Base-by-base conservation (phyloP, 176 grass and related monocot genomes). In the Oryza nivara region DNA sequence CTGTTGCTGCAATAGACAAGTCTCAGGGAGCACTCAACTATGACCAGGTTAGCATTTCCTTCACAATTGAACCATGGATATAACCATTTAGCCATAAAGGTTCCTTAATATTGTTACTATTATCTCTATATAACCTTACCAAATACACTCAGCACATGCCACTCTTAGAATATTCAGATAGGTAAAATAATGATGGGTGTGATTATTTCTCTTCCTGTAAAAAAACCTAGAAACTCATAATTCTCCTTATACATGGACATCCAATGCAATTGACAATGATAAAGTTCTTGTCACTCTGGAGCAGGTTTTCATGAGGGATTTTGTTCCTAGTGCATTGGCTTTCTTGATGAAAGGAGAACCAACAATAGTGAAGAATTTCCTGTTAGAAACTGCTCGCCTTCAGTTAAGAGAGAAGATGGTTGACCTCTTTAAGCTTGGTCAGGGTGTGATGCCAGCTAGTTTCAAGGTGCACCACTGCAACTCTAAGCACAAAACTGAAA, bases 261-360 rank as follows among this genome's bases (percentile, higher is more conserved):
- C 32, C 80, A 81, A 61, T 73, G 72, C 9, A 35, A 61, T 58
- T 28, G 44, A 28, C 14, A 85, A 34, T 72, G 35, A 82, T 32
- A 74, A 82, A 45, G 4, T 76, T 23, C 63, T 80, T 68, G 17
- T 6, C 15, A 78, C 41, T 6, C 11, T 81, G 76, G n/a, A 17
- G 49, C 83, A 97, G 95, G 92, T 97, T 78, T 97, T 97, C 88
- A 90, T 97, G 86, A 94, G 95, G 72, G 95, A 97, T 82, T 97
- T 97, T 80, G 81, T 97, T 83, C 92, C 95, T 82, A 92, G 92
- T 81, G 92, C 90, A 52, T 78, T 97, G 66, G 92, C 88, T 68
- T 97, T 89, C 88, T 80, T 97, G 77, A 87, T 97, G 84, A 91
- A 91, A 56, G 78, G 86, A 56, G 84, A 97, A 51, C 86, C 91